Evolutionary conservation across 2,329 filamentous ascomycete genomes (phyloP).

Genomic region (Aspergillus uvarum): DNA sequence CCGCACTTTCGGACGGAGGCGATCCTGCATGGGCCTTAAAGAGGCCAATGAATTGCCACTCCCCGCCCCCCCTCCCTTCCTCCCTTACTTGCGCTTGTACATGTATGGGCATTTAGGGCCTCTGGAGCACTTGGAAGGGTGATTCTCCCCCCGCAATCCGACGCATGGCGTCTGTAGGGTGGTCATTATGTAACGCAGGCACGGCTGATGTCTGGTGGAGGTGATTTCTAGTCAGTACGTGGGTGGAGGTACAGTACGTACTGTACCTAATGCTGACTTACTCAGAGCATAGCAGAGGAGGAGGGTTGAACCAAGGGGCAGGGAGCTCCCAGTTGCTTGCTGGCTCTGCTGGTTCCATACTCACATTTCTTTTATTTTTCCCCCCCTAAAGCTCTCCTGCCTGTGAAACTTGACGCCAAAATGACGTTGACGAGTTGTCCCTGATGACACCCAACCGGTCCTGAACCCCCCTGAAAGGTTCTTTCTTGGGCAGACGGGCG

Average conservation of each 20-base stretch:
- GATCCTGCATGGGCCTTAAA: conserved; percentile 18
- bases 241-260: background rate
- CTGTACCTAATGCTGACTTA: background rate
- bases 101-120: background rate
- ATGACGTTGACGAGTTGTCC: conserved; percentile 20
- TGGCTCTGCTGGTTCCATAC: background rate
- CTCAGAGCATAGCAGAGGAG: background rate
- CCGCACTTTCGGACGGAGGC: conserved; percentile 19
- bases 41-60: conserved; percentile 6
- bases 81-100: background rate
- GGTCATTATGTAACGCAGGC: background rate
- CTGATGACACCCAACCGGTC: conserved; percentile 12
- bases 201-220: background rate
- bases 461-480: background rate
- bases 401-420: conserved; percentile 17
- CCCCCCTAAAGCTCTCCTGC: background rate
- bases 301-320: background rate
- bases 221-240: too few relatives aligned
- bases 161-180: conserved; percentile 4
- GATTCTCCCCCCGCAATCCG: conserved; percentile 10
- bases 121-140: background rate
- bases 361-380: background rate
- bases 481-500: background rate
- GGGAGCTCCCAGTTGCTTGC: background rate
- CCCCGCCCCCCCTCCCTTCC: background rate